phyloP scores from a whole-genome alignment of 1,139 yeast genomes.

The Blastobotrys elegans region DNA sequence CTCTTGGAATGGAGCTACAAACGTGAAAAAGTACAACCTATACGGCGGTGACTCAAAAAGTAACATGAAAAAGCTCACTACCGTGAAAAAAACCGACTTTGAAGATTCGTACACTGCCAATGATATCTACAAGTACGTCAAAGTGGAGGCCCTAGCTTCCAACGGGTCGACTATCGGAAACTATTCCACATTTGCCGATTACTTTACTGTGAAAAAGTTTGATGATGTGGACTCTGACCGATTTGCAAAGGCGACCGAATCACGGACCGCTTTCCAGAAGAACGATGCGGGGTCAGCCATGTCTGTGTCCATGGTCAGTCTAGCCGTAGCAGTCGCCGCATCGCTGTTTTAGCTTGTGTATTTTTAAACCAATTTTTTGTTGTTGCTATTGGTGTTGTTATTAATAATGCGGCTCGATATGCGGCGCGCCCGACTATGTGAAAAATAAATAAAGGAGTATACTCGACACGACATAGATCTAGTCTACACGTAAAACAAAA shows the following conservation, averaged over 20 bases:
- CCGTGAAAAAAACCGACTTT: background rate
- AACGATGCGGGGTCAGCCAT: background rate
- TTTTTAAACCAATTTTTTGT: too few relatives aligned
- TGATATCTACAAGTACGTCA: background rate
- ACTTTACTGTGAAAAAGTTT: background rate
- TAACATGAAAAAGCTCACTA: background rate
- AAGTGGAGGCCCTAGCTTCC: background rate
- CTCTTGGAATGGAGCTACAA: slow-evolving; percentile 14
- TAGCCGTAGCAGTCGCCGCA: background rate
- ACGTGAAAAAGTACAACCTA: background rate
- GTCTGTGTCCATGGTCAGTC: background rate
- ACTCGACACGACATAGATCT: too few relatives aligned
- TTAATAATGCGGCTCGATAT: too few relatives aligned
- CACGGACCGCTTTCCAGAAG: background rate
- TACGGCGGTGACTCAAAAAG: background rate
- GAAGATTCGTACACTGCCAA: slow-evolving; percentile 3
- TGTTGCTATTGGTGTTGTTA: too few relatives aligned
- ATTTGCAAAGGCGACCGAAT: background rate
- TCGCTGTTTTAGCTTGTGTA: too few relatives aligned
- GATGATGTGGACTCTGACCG: background rate
- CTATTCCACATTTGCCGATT: background rate
- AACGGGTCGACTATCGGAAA: background rate
- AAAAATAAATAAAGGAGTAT: too few relatives aligned
- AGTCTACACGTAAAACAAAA: too few relatives aligned
- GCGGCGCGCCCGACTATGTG: too few relatives aligned